Conservation (phyloP, 1,139 yeast species). For the Arxiozyma bovina region DNA sequence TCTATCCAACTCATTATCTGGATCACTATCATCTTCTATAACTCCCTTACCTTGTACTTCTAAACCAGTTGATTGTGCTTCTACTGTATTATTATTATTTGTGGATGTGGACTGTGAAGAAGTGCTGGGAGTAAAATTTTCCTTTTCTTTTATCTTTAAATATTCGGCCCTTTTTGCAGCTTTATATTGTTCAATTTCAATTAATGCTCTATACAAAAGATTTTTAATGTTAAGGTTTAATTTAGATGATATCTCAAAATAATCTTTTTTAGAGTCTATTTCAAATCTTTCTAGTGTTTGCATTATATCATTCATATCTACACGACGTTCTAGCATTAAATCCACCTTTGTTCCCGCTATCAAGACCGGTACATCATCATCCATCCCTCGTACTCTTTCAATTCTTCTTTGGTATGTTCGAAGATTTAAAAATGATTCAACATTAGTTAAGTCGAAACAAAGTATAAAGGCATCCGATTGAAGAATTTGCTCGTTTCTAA, state of each 20-base stretch:
- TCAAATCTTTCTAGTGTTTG: slow-evolving; percentile 10
- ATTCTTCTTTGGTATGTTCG: slow-evolving; percentile 16
- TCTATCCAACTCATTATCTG: not conserved
- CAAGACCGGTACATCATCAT: slow-evolving; percentile 17
- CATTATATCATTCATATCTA: slow-evolving; percentile 7
- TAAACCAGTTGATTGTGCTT: not conserved
- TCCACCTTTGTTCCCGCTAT: slow-evolving; percentile 24
- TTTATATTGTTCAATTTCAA: slow-evolving; percentile 15
- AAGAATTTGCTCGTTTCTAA: slow-evolving; percentile 18
- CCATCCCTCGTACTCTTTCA: slow-evolving; percentile 16
- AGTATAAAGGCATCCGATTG: slow-evolving; percentile 27
- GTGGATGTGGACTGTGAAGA: not conserved
- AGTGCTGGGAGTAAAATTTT: not conserved
- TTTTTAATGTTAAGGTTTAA: slow-evolving; percentile 13
- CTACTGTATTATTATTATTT: not conserved
- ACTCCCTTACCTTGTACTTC: not conserved
- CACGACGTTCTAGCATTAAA: slow-evolving; percentile 10
- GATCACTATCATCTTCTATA: not conserved
- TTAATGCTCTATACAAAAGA: slow-evolving; percentile 10
- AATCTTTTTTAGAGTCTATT: slow-evolving; percentile 12
- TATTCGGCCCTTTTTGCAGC: not conserved
- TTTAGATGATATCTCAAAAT: slow-evolving; percentile 23
- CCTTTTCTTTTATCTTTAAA: not conserved
- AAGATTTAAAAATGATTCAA: slow-evolving; percentile 17
- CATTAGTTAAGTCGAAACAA: slow-evolving; percentile 22